Evolutionary conservation across 768 basidiomycete genomes (phyloP), one percentile per base, ranked within the genome.

Genomic region (Suillus alpinus): DNA sequence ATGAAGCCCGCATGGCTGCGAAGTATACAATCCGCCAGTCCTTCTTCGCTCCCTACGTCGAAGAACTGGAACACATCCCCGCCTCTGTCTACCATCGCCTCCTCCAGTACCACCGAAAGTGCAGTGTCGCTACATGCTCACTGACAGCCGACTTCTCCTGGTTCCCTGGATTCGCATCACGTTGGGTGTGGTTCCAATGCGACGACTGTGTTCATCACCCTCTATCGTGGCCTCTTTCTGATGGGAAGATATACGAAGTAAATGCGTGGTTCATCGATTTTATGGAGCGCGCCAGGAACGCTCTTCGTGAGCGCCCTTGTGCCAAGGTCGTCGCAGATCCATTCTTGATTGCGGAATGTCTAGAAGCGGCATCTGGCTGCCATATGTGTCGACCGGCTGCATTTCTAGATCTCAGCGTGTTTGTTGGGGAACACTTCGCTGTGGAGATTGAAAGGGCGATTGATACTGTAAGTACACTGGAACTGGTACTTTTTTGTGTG

Each of bases 171-270:
- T 73, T 75, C 23, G 73, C 73, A 5, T 73, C 73, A 49, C 75
- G 76, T 34, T 77, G 71, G 68, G 68, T 74, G 47, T 76, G 73
- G 69, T 76, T 76, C 69, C 75, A 77, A 61, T 76, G 74, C 14
- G 76, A 77, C 10, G 72, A 73, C 39, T 73, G 72, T n/a, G 58
- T 75, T 34, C 72, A 75, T 58, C 72, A 73, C 59, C 56, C 65
- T 23, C 64, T 73, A 29, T 73, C 72, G 34, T 73, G 73, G 72
- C 72, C 72, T 31, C 67, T 73, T 41, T 66, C 72, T 47, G 72
- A 73, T 23, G 73, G 72, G 20, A 73, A 73, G 65, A 73, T 73
- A 26, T 75, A 73, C 53, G 72, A 73, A 65, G 72, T 73, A 59
- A 73, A 73, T 2, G 59, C 67, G 16, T 73, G 72, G 72, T 73